phyloP scores from a whole-genome alignment of 75 land plant genomes.

The Cupressus sempervirens region DNA sequence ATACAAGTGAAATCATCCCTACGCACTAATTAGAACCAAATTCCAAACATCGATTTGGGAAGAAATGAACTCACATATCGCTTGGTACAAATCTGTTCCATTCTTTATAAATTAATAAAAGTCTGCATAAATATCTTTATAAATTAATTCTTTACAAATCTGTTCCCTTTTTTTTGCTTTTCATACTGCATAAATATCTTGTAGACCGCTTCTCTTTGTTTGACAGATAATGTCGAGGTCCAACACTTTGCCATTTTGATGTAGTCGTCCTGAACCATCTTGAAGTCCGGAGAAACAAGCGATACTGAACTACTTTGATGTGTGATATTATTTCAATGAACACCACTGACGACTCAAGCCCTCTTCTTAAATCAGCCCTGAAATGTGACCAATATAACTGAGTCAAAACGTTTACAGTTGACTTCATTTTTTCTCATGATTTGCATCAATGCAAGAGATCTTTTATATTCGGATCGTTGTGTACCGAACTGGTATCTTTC shows the following conservation, averaged over 20 bases:
- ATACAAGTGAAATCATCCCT: too few species aligned
- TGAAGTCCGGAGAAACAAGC: constrained; percentile 10
- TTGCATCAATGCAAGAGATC: constrained; percentile 20
- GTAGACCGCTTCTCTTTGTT: constrained; percentile 50
- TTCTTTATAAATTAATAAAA: too few species aligned
- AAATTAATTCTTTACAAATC: too few species aligned
- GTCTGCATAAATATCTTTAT: too few species aligned
- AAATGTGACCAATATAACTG: constrained; percentile 63
- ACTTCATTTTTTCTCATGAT: constrained; percentile 49
- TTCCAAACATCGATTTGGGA: too few species aligned
- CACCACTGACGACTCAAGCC: constrained; percentile 51
- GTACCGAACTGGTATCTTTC: neutral
- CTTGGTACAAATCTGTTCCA: too few species aligned
- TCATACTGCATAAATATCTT: constrained; percentile 61
- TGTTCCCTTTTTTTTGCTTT: constrained; percentile 28
- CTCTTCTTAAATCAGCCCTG: constrained; percentile 30
- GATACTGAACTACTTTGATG: constrained; percentile 46
- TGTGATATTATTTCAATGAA: constrained; percentile 56
- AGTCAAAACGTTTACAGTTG: constrained; percentile 37
- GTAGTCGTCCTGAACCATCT: constrained; percentile 34
- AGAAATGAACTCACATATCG: too few species aligned
- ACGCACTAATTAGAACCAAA: too few species aligned
- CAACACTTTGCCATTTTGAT: constrained; percentile 29
- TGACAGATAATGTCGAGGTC: constrained; percentile 22
- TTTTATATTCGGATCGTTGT: constrained; percentile 13